A percentile compares a stretch with the other conserved stretches of the same genome.
phyloP scores from a whole-genome alignment of 2,329 filamentous ascomycete genomes.

The Fusarium equiseti region DNA sequence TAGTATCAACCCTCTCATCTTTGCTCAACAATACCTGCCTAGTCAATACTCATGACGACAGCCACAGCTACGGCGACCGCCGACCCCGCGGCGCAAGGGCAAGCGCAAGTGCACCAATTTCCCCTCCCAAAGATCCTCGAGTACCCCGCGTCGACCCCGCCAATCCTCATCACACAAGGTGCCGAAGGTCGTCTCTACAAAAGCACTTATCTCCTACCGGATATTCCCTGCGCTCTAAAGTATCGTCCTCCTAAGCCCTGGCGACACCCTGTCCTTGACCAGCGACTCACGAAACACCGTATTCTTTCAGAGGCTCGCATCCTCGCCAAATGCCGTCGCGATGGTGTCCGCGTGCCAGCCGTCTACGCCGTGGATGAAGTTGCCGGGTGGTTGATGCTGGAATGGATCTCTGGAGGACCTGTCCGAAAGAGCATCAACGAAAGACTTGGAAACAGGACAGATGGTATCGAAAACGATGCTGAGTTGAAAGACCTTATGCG shows the following conservation, averaged over 20 bases:
- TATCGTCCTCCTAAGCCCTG: constrained; percentile 92
- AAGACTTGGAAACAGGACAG: constrained; percentile 68
- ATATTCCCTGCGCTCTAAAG: constrained; percentile 83
- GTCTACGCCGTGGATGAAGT: constrained; percentile 77
- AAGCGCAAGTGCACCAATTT: constrained; percentile 51
- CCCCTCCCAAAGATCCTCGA: constrained; percentile 74
- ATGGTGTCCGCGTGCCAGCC: constrained; percentile 84
- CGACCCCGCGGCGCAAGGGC: constrained; percentile 40
- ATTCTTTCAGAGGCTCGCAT: constrained; percentile 91
- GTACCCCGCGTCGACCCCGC: constrained; percentile 68
- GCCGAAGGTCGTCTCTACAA: constrained; percentile 95
- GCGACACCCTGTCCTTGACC: constrained; percentile 89
- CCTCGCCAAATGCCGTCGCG: constrained; percentile 79
- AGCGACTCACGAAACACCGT: constrained; percentile 85
- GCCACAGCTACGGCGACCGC: constrained; percentile 33
- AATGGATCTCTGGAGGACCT: constrained; percentile 83
- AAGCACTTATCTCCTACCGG: constrained; percentile 79
- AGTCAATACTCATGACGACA: constrained; percentile 15
- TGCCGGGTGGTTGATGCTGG: constrained; percentile 81
- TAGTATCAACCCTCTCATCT: background rate
- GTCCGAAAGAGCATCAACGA: constrained; percentile 77
- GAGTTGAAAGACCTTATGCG: constrained; percentile 73
- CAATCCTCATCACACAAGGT: constrained; percentile 86
- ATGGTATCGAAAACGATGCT: constrained; percentile 57
- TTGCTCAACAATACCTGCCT: constrained; percentile 12